Base-by-base conservation (phyloP, 2,329 filamentous ascomycete genomes). In the Pseudodiploospora longispora region DNA sequence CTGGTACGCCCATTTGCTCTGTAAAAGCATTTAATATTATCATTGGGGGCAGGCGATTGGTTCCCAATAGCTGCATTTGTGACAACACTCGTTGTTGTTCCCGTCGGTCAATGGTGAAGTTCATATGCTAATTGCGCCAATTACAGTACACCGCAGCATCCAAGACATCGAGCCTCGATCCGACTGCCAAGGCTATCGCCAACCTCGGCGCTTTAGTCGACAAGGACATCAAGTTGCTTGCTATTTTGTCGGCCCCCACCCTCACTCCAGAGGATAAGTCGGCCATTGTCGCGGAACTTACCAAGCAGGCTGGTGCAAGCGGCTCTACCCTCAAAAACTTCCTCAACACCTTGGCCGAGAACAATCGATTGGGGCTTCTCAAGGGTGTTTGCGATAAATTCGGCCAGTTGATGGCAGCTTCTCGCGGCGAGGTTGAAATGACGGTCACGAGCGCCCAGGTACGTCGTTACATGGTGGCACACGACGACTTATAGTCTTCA, bases 301-400 rank as follows among this genome's bases (percentile, higher is more conserved):
- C 85, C 70, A 95, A 95, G 81, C 78, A 83, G 63, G 74, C 85
- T 53, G 85, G 84, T 57, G 69, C 71, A 55, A 77, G 83, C 66
- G 87, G 86, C 64, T 81, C 87, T 63, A 87, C 90, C 52, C 74
- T 97, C 68, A 89, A 93, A 82, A 94, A 96, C 80, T 90, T 98
- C 76, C 80, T 98, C 58, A 64, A 74, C 46, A 86, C 91, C 46
- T 80, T 98, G 47, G 91, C 93, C 55, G 87, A 93, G 74, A 95
- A 98, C 82, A 98, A 98, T 82, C 82, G 93, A 56, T 76, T 98
- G 56, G 82, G 83, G 53, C 74, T 93, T 51, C 78, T 98, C 51
- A 76, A 83, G 67, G 82, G 83, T 57, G 84, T 97, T 52, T 83
- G 81, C 64, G 80, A 85, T 63, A 96, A 97, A 80, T 98, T 96